Percentiles rank a stretch among this genome's conserved stretches.
Evolutionary conservation across 352 stramenopile genomes (phyloP).

Genomic region (Phytophthora podocarpi): DNA sequence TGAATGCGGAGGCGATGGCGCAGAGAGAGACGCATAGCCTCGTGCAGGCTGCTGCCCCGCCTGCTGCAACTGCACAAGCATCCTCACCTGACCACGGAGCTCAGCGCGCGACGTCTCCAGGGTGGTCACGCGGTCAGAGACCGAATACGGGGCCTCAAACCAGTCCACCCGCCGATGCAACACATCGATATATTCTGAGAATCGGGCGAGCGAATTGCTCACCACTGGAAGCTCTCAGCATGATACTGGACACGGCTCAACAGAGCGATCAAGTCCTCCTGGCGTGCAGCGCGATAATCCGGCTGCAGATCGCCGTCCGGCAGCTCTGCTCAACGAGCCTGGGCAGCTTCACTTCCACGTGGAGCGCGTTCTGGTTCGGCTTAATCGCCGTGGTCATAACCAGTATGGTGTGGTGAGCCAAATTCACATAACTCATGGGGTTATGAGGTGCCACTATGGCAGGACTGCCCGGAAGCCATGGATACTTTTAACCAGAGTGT

Average conservation of each 20-base stretch:
- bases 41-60: not conserved
- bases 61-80: not conserved
- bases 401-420: not conserved
- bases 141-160: too few relatives aligned
- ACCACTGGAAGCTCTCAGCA: too few relatives aligned
- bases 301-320: not conserved
- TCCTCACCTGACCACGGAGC: too few relatives aligned
- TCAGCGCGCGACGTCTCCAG: too few relatives aligned
- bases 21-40: not conserved
- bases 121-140: too few relatives aligned
- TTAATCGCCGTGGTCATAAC: not conserved
- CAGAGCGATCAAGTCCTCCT: too few relatives aligned
- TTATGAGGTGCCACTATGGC: not conserved
- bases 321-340: too few relatives aligned
- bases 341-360: slow-evolving; percentile 1
- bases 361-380: not conserved
- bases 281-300: too few relatives aligned
- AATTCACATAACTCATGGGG: not conserved
- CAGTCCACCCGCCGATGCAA: too few relatives aligned
- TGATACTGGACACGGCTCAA: too few relatives aligned
- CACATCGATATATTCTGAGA: too few relatives aligned
- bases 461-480: not conserved
- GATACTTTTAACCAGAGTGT: not conserved
- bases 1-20: not conserved
- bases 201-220: too few relatives aligned